phyloP scores from a whole-genome alignment of 345 rosid species.

The Citrus hindsii region DNA sequence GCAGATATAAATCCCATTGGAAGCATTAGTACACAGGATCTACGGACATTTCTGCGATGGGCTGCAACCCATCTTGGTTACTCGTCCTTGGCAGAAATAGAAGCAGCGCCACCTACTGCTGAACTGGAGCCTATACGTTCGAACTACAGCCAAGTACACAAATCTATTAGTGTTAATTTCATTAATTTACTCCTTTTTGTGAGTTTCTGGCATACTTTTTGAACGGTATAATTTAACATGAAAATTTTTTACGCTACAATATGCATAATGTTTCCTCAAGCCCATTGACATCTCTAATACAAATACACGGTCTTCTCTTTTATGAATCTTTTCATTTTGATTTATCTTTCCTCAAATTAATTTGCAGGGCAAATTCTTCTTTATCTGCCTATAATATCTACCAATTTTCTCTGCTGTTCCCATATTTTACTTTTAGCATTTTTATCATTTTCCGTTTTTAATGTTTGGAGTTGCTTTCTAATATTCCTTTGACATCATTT shows the following conservation, averaged over 20 bases:
- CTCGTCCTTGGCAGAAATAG: slow-evolving; percentile 80
- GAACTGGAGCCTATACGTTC: slow-evolving; percentile 93
- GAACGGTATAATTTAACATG: neutral
- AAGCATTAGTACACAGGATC: slow-evolving; percentile 85
- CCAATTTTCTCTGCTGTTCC: neutral
- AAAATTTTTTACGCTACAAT: too few species aligned
- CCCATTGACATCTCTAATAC: neutral
- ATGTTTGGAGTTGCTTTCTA: neutral
- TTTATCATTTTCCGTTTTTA: neutral
- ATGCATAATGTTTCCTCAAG: neutral
- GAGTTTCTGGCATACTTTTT: neutral
- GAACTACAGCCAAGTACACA: slow-evolving; percentile 76
- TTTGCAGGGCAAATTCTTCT: too few species aligned
- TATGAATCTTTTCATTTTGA: too few species aligned
- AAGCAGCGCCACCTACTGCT: slow-evolving; percentile 99
- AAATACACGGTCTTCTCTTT: neutral
- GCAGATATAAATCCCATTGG: slow-evolving; percentile 98
- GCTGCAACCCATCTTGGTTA: slow-evolving; percentile 86
- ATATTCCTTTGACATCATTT: neutral
- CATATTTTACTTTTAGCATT: neutral
- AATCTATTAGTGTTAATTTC: neutral
- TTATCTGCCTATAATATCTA: too few species aligned
- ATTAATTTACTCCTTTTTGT: neutral
- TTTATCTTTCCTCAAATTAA: too few species aligned
- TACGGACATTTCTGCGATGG: slow-evolving; percentile 80